phyloP scores from a whole-genome alignment of 768 basidiomycete species.

The Russula olivacea region DNA sequence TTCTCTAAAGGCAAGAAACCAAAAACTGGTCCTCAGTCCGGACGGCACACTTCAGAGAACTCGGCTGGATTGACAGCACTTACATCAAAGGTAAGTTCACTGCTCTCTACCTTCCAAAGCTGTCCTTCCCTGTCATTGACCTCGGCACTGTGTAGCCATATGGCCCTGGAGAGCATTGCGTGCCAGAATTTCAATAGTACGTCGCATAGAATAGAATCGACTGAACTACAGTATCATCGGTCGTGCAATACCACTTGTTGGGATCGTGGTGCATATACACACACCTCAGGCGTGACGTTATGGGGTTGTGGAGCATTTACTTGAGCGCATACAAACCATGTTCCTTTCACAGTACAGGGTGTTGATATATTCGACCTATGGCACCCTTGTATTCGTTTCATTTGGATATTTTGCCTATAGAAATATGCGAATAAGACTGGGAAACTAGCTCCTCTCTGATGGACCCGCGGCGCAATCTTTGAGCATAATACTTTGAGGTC shows the following conservation, averaged over 20 bases:
- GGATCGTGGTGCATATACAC: not conserved
- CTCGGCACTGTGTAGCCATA: constrained; percentile 55
- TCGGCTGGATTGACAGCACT: constrained; percentile 84
- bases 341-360: constrained; percentile 35
- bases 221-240: not conserved
- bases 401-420: not conserved
- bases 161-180: constrained; percentile 87
- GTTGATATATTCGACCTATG: constrained; percentile 68
- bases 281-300: not conserved
- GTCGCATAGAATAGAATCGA: constrained; percentile 1
- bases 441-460: constrained; percentile 48
- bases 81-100: constrained; percentile 54
- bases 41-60: constrained; percentile 85
- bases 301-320: not conserved
- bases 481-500: constrained; percentile 43
- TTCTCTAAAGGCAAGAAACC: constrained; percentile 81
- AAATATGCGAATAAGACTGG: constrained; percentile 47
- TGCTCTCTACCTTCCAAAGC: not conserved
- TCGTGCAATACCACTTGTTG: not conserved
- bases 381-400: constrained; percentile 50
- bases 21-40: constrained; percentile 89
- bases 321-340: constrained; percentile 10
- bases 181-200: constrained; percentile 69
- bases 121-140: constrained; percentile 14
- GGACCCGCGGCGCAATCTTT: constrained; percentile 42